Evolutionary conservation across 805 yeast species (phyloP), one percentile per base, ranked within the genome.

Genomic region (Candida insectorum): DNA sequence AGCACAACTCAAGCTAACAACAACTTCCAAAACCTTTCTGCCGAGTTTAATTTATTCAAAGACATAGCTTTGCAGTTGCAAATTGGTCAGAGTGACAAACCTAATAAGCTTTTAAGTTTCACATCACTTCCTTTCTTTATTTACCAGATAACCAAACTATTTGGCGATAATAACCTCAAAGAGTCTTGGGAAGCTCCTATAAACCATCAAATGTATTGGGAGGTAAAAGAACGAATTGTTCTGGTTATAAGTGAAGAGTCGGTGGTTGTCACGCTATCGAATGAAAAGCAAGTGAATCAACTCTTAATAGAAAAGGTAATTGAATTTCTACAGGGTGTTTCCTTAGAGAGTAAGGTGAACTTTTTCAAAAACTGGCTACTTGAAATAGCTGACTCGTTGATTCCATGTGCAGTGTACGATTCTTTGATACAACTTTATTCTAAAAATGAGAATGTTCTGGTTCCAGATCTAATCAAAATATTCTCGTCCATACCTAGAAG

Each of bases 391-490:
- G 73, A 67, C 34, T 60, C 71, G 0, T 39, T 65, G 16, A 63
- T 67, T 10, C 73, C 72, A 0, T 65, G 65, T 33, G 54, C 62
- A 41, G 56, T 62, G 5, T 62, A 51, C 41, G 73, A 66, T 28
- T 34, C 45, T 6, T 37, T 44, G 15, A 41, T 43, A 12, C 42
- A 42, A 7, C 30, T 34, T 16, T 42, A 38, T 18, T 30, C 23
- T 18, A 41, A 41, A 28, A n/a, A 30, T 8, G 26, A 39, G 7
- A 32, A 27, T 3, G 56, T 12, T 11, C 34, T 41, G 24, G 20
- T 33, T 7, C 9, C 28, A 4, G 65, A 60, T 17, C 30, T 59
- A 7, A 25, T 54, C 7, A 54, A 56, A 28, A 35, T 51, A 2
- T 43, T 67, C 20, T 43, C 59, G 2, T 35, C 65, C 0, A 53